Evolutionary conservation across 495 filamentous ascomycete species (phyloP).

Genomic region (Tricharina praecox): DNA sequence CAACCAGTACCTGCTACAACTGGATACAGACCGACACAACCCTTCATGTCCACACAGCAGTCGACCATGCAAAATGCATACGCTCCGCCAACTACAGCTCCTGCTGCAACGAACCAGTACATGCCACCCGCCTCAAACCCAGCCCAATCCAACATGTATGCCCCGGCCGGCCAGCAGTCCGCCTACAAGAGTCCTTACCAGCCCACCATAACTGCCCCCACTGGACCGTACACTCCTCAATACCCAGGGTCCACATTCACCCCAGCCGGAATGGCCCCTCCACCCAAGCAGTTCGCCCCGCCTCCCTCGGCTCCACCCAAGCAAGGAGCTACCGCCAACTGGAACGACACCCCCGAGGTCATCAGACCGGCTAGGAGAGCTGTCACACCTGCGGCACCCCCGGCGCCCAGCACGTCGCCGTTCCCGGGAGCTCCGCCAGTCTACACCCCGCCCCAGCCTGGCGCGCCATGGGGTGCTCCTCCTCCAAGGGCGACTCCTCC

Average conservation of each 20-base stretch:
- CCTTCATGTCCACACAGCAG: slow-evolving; percentile 20
- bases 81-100: slow-evolving; percentile 19
- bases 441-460: slow-evolving; percentile 28
- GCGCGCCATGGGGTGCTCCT: slow-evolving; percentile 30
- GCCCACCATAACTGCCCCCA: slow-evolving; percentile 29
- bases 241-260: slow-evolving; percentile 13
- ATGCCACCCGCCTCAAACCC: slow-evolving; percentile 30
- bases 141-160: neutral
- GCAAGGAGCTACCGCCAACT: slow-evolving; percentile 52
- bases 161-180: neutral
- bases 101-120: slow-evolving; percentile 44
- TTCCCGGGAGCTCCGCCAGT: slow-evolving; percentile 34
- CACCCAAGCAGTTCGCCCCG: slow-evolving; percentile 38
- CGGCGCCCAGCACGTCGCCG: slow-evolving; percentile 41
- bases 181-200: slow-evolving; percentile 32
- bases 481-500: slow-evolving; percentile 32
- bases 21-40: neutral
- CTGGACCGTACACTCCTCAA: slow-evolving; percentile 31
- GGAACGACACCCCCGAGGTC: slow-evolving; percentile 92
- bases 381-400: slow-evolving; percentile 36
- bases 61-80: slow-evolving; percentile 24
- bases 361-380: slow-evolving; percentile 46
- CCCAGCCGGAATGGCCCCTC: slow-evolving; percentile 26
- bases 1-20: slow-evolving; percentile 26
- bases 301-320: slow-evolving; percentile 51